Evolutionary conservation across 176 grass and related monocot genomes (phyloP), one percentile per base, ranked within the genome.

Genomic region (Carex parvula): DNA sequence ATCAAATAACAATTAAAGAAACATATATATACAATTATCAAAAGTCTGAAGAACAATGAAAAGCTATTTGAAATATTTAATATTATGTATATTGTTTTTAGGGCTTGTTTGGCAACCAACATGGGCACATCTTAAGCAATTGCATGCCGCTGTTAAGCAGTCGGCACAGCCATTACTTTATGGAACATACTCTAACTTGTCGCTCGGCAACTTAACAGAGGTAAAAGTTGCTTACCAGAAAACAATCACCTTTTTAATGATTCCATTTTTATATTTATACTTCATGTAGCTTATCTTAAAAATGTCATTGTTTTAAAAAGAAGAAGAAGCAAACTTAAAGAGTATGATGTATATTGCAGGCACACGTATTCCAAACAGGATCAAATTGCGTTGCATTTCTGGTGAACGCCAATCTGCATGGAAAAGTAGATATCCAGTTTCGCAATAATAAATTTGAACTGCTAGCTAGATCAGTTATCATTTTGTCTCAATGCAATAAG

Each of bases 61-160:
- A 67, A 50, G 2, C 6, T 82, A 64, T 64, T 81, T 32, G 14
- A 10, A 20, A 56, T 48, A 16, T 29, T 30, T 32, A 60, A 79
- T 46, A 61, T n/a, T n/a, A n/a, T 69, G 55, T 67, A 22, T 79
- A 68, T 16, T 60, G 33, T 70, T 86, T 86, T 3, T 24, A 98
- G 92, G 95, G 68, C 74, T 98, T 10, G 89, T 98, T 80, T 95
- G 95, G 95, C 84, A 72, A 90, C 91, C 95, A 64, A 90, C 91
- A 85, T 98, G 95, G 95, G 92, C 62, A n/a, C 95, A 98, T 90
- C 88, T 98, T 2, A 93, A 84, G 84, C 86, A 95, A 86, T 44
- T 98, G 68, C 95, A 98, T 95, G 80, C 88, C 44, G 91, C 87
- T 79, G 54, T 98, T 35, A 93, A 90, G 56, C 82, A 81, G 32